phyloP scores from a whole-genome alignment of 495 filamentous ascomycete species.

The Cladorrhinum samala region DNA sequence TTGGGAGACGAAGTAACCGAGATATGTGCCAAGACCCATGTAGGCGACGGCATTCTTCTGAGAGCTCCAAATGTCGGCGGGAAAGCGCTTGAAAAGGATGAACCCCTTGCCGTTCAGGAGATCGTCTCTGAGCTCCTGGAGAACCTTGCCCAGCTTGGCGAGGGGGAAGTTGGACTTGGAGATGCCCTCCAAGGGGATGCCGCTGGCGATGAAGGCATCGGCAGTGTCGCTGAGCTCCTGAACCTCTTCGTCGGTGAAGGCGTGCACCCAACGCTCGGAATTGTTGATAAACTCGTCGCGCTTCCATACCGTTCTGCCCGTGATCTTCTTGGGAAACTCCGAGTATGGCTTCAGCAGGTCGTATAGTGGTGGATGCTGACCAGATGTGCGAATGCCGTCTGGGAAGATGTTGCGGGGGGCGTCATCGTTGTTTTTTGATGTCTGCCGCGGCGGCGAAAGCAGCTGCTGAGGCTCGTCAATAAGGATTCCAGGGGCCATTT shows the following conservation, averaged over 20 bases:
- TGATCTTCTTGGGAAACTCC: conserved; percentile 66
- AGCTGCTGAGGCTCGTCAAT: conserved; percentile 19
- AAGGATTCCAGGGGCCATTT: conserved; percentile 32
- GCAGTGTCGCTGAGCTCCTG: conserved; percentile 60
- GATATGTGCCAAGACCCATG: conserved; percentile 81
- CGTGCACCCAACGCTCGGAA: conserved; percentile 72
- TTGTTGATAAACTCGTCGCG: conserved; percentile 63
- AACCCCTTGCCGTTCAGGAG: conserved; percentile 82
- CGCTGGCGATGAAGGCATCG: conserved; percentile 59
- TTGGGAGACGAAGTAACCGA: conserved; percentile 81
- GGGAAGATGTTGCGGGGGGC: conserved; percentile 34
- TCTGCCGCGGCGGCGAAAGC: background rate
- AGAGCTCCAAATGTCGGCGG: conserved; percentile 67
- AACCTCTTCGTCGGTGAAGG: conserved; percentile 60
- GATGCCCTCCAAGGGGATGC: conserved; percentile 65
- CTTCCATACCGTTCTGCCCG: conserved; percentile 73
- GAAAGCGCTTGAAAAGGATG: conserved; percentile 81
- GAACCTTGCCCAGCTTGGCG: conserved; percentile 50
- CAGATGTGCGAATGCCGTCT: conserved; percentile 59
- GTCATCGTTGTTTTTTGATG: conserved; percentile 17
- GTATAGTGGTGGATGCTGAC: conserved; percentile 72
- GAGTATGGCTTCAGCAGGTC: conserved; percentile 60
- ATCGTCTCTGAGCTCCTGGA: conserved; percentile 57
- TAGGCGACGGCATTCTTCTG: conserved; percentile 79
- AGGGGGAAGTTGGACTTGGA: conserved; percentile 65